These are phyloP conservation scores for Penicillium crystallinum DNA, from an alignment of 495 filamentous ascomycete genomes.

Conservation along the genomic window DNA sequence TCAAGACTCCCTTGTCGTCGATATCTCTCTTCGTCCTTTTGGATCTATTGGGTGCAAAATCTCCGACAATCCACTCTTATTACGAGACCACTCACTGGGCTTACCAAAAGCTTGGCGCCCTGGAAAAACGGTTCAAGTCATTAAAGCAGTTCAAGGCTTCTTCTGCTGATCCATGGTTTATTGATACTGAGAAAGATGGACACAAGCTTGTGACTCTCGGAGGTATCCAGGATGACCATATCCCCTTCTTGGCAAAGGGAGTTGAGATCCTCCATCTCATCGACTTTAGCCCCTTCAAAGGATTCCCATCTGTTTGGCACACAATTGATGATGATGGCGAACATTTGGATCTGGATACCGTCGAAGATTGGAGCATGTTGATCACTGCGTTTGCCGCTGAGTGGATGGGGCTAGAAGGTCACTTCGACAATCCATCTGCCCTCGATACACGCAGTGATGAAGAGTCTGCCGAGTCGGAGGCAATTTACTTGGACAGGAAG, in stretches of 20 bases:
- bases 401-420: constrained; percentile 87
- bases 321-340: constrained; percentile 74
- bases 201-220: constrained; percentile 39
- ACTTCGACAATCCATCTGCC: constrained; percentile 6
- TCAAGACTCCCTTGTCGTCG: constrained; percentile 63
- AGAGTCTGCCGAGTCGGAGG: constrained; percentile 11
- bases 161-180: constrained; percentile 38
- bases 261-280: constrained; percentile 89
- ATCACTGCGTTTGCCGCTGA: constrained; percentile 81
- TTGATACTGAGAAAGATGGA: constrained; percentile 50
- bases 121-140: constrained; percentile 66
- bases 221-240: constrained; percentile 76
- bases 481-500: constrained; percentile 24
- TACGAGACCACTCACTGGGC: constrained; percentile 92
- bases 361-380: constrained; percentile 83
- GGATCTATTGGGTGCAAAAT: constrained; percentile 72
- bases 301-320: constrained; percentile 86
- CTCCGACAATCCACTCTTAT: constrained; percentile 71
- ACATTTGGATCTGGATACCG: constrained; percentile 77
- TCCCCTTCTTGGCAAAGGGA: constrained; percentile 79
- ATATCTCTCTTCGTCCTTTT: constrained; percentile 91
- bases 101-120: constrained; percentile 61
- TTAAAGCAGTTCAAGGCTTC: constrained; percentile 49
- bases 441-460: constrained; percentile 5
- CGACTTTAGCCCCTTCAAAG: constrained; percentile 47